Base-by-base conservation (phyloP, 2,329 filamentous ascomycete species). In the Trichophyton schoenleinii region DNA sequence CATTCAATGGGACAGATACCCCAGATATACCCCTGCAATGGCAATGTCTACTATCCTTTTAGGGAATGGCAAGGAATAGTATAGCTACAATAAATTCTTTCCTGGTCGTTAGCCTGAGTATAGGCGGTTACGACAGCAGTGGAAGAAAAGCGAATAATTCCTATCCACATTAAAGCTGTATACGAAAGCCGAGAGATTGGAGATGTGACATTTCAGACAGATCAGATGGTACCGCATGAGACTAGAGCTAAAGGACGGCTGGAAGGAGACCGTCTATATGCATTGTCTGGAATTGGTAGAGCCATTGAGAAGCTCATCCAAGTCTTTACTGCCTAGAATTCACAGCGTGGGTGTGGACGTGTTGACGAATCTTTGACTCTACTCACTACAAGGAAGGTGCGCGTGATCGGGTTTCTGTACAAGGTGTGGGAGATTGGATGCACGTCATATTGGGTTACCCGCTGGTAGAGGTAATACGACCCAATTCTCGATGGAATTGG, bases 391-490 rank as follows among this genome's bases (percentile, higher is more conserved):
- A 55, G 28, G 52, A 58, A 44, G 41, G 36, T 38, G 41, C 34
- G 55, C 55, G 55, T 58, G 55, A 58, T 58, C 55, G 38, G 55
- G 55, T 58, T 42, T 58, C 55, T 58, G 55, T 58, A 58, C 55
- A 58, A 58, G 55, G 55, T 58, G 38, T 38, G 55, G 25, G 49
- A 53, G 49, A 53, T 7, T 7, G 11, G 42, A 58, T 58, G 55
- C 55, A 42, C 20, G 55, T 58, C 55, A 58, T 58, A 38, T 58
- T 42, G 31, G 38, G 38, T 25, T 58, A 20, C 38, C 52, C 34
- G 55, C 15, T 58, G 36, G 38, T 22, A 22, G 55, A 41, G 55
- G 31, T 58, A 58, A 58, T 58, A 58, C 55, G 38, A 53, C 49
- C 49, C 49, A 31, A 53, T 31, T 15, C 49, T 53, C 34, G 49